phyloP scores from a whole-genome alignment of 1,284 basidiomycete genomes.

The Ustilago bromivora region DNA sequence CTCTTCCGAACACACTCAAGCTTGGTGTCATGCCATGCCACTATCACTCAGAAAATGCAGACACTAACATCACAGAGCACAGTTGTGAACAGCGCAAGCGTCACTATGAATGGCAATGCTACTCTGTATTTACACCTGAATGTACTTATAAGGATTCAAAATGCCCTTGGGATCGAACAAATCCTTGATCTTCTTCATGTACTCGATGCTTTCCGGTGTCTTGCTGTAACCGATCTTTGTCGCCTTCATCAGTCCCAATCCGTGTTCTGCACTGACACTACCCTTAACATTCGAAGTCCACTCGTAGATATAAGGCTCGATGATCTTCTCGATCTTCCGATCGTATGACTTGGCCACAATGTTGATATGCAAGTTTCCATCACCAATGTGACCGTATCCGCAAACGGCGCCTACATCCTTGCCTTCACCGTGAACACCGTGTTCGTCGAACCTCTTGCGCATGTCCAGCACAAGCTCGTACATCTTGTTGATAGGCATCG shows the following conservation, averaged over 20 bases:
- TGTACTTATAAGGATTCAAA: conserved; percentile 85
- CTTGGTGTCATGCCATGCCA: background rate
- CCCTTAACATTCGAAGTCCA: conserved; percentile 78
- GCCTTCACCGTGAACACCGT: conserved; percentile 81
- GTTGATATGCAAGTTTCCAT: conserved; percentile 96
- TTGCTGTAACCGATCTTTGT: conserved; percentile 92
- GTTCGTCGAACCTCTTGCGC: conserved; percentile 78
- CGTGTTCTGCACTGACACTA: conserved; percentile 96
- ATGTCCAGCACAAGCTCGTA: conserved; percentile 88
- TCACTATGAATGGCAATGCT: background rate
- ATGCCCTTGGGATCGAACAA: conserved; percentile 91
- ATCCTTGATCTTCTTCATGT: conserved; percentile 92
- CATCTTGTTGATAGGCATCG: conserved; percentile 88
- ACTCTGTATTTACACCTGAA: conserved; percentile 37
- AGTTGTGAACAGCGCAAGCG: background rate
- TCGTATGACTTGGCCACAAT: conserved; percentile 87
- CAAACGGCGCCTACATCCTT: conserved; percentile 73
- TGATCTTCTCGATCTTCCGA: conserved; percentile 82
- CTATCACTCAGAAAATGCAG: background rate
- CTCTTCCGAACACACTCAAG: background rate
- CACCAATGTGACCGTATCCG: conserved; percentile 96
- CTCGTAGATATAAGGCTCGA: conserved; percentile 97
- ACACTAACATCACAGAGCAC: background rate
- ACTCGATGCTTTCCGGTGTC: conserved; percentile 79
- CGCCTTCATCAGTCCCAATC: conserved; percentile 94